A percentile compares a stretch with the other conserved stretches of the same genome.
Evolutionary conservation across 371 early-diverging fungal genomes (phyloP).

Genomic region (Chytridium lagenaria): DNA sequence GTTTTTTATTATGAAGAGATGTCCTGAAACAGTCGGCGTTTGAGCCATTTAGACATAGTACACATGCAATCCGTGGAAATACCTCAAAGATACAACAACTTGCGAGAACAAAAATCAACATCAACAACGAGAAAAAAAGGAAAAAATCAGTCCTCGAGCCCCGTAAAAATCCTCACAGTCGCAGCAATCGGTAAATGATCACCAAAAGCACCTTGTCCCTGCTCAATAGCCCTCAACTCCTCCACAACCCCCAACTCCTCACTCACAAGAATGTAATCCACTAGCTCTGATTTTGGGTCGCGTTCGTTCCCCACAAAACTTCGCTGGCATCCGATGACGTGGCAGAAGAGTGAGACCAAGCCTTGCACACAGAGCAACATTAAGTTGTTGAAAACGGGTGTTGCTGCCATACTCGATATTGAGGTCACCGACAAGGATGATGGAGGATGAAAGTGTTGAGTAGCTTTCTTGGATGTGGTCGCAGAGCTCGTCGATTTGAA

Average conservation of each 20-base stretch:
- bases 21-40: too few species aligned
- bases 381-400: background rate
- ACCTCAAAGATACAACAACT: too few species aligned
- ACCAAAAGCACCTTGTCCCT: background rate
- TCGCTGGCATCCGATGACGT: background rate
- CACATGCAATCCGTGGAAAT: too few species aligned
- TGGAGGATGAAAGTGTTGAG: background rate
- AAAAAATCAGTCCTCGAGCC: background rate
- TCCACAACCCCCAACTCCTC: background rate
- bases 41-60: too few species aligned
- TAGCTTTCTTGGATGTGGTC: constrained; percentile 1
- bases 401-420: background rate
- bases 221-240: constrained; percentile 2
- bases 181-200: constrained; percentile 4
- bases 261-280: background rate
- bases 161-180: constrained; percentile 1
- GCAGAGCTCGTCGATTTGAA: constrained; percentile 10
- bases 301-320: constrained; percentile 8
- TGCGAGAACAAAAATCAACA: background rate
- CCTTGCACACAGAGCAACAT: background rate
- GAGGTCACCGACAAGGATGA: constrained; percentile 7
- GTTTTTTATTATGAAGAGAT: too few species aligned
- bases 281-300: background rate
- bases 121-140: too few species aligned
- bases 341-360: background rate